Evolutionary conservation across 306 rosid species (phyloP).

Genomic region (Fragaria iinumae): DNA sequence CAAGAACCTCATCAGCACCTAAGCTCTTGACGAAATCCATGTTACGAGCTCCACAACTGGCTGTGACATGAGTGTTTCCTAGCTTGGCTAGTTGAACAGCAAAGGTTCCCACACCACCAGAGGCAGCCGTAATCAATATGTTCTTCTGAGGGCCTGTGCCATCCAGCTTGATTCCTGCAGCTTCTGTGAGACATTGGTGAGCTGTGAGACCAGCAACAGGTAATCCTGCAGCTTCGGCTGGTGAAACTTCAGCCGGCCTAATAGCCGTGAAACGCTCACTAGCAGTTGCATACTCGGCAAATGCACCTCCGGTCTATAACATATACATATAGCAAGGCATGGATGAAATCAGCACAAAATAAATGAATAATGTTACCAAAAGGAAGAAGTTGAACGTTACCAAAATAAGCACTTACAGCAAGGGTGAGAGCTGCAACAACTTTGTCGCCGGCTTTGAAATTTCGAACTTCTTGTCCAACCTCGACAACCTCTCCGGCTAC

Average conservation of each 20-base stretch:
- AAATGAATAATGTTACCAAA: not conserved
- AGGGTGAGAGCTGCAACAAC: constrained; percentile 40
- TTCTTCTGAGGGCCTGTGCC: constrained; percentile 43
- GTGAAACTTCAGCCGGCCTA: constrained; percentile 50
- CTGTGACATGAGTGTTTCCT: constrained; percentile 74
- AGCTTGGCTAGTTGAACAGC: constrained; percentile 85
- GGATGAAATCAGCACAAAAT: not conserved
- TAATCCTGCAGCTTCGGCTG: constrained; percentile 55
- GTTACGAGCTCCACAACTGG: constrained; percentile 87
- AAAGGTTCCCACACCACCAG: constrained; percentile 83
- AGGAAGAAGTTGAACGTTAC: not conserved
- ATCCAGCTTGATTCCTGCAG: constrained; percentile 51
- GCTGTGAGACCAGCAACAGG: constrained; percentile 69
- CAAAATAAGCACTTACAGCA: constrained; percentile 33
- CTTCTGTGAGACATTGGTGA: constrained; percentile 54
- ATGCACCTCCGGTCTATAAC: constrained; percentile 64
- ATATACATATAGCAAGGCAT: not conserved
- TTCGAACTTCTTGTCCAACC: constrained; percentile 57
- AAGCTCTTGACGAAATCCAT: constrained; percentile 53
- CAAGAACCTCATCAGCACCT: constrained; percentile 82
- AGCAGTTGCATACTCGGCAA: constrained; percentile 59
- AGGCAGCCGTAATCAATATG: constrained; percentile 78
- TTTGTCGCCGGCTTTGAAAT: constrained; percentile 65
- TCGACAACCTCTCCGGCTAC: constrained; percentile 62
- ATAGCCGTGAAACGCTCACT: constrained; percentile 44